Evolutionary conservation across 148 eudicot species (phyloP).

Genomic region (Salicornia ramosissima): DNA sequence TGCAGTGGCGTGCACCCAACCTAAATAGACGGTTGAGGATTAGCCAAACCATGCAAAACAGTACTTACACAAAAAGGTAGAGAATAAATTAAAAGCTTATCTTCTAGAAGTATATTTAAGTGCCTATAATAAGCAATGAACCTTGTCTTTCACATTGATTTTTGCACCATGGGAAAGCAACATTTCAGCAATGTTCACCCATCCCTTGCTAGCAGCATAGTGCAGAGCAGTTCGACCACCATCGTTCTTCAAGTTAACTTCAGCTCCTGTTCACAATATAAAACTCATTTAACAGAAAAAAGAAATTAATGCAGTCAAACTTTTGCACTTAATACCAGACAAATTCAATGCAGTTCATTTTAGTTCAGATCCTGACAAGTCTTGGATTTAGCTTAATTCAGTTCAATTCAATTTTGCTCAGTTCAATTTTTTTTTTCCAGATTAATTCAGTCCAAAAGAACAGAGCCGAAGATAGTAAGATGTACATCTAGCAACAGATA

Average conservation of each 20-base stretch:
- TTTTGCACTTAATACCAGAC: no score
- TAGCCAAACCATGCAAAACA: constrained; percentile 4
- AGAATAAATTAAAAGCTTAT: neutral
- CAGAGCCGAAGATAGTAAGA: no score
- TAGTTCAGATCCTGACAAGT: no score
- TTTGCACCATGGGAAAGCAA: constrained; percentile 75
- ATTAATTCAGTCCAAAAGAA: no score
- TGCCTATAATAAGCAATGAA: constrained; percentile 18
- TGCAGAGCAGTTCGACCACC: constrained; percentile 98
- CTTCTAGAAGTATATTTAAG: neutral
- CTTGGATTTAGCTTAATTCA: no score
- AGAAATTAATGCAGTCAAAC: no score
- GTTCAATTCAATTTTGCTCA: no score
- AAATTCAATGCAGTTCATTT: no score
- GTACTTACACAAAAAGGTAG: neutral
- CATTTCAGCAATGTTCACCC: constrained; percentile 69
- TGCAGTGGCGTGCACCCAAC: constrained; percentile 98
- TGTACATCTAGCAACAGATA: no score
- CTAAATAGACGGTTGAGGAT: constrained; percentile 31
- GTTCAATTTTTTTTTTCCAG: no score
- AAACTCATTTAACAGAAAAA: neutral
- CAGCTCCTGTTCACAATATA: constrained; percentile 59
- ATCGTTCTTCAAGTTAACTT: constrained; percentile 77
- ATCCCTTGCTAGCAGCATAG: constrained; percentile 97
- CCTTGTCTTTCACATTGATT: constrained; percentile 85